Evolutionary conservation across 352 stramenopile species (phyloP), one percentile per base, ranked within the genome.

Genomic region (Pythium myriotylum): DNA sequence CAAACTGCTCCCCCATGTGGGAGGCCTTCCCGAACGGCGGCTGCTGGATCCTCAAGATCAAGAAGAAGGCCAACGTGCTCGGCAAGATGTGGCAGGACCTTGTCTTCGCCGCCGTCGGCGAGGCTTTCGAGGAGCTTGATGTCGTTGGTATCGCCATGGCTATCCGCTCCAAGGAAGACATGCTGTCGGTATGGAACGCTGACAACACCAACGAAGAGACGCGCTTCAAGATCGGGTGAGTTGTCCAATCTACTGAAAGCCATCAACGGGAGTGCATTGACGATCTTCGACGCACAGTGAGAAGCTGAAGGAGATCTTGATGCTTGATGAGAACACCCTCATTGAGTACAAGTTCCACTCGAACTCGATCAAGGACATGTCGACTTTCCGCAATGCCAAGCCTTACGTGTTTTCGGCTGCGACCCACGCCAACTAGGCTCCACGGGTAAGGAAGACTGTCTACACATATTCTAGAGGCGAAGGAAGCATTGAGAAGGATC

Each of bases 81-180:
- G 89, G 92, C 47, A 98, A 98, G 74, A 96, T 98, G 87, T 98
- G 92, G 92, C 91, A 97, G 72, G 92, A 98, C 68, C 78, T 98
- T 42, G 89, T 94, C 37, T 94, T 98, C 66, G 91, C 91, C 20
- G 90, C 88, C 43, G 88, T 98, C 62, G 92, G 92, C 56, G 92
- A 98, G 71, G 84, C 79, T 40, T 98, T 98, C 65, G 90, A 93
- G 68, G 73, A 96, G 62, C 84, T 89, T 20, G 91, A 96, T 70
- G 92, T 98, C 17, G 92, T 98, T 39, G 92, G 92, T 46, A 96
- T 98, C 51, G 89, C 87, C 54, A 96, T 97, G 86, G 88, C 88
- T 54, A 95, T 97, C 57, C 88, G 91, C 59, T 96, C 85, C n/a
- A 97, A 96, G 79, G 92, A 97, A 58, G 92, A 97, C 70, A 94